A percentile compares a stretch with the other conserved stretches of the same genome.
Conservation (phyloP, 495 filamentous ascomycete species). For the Neurospora pannonica region DNA sequence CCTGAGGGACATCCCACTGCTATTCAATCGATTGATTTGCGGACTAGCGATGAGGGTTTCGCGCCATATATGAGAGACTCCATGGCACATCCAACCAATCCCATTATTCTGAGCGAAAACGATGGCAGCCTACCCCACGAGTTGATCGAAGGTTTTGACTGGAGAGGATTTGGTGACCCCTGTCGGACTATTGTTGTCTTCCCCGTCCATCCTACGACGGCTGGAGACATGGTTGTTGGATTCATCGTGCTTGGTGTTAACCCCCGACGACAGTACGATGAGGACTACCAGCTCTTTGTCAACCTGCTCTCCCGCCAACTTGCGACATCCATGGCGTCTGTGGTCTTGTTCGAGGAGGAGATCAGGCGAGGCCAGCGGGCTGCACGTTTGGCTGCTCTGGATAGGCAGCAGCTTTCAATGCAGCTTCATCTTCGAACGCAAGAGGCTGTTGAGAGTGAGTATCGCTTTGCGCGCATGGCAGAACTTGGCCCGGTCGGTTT, state of each 20-base stretch:
- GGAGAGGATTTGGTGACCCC: constrained; percentile 54
- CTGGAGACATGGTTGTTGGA: constrained; percentile 50
- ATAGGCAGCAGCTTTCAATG: constrained; percentile 57
- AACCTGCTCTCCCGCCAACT: constrained; percentile 60
- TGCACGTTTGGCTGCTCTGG: constrained; percentile 53
- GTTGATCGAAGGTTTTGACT: constrained; percentile 52
- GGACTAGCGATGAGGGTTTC: constrained; percentile 51
- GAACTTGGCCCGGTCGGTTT: constrained; percentile 64
- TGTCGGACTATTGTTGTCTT: constrained; percentile 59
- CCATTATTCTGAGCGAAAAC: constrained; percentile 48
- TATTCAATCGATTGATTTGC: constrained; percentile 46
- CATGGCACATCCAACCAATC: constrained; percentile 45
- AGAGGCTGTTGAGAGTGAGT: constrained; percentile 59
- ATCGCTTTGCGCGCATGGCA: constrained; percentile 65
- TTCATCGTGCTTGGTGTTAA: constrained; percentile 64
- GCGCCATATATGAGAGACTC: constrained; percentile 57
- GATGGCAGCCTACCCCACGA: constrained; percentile 47
- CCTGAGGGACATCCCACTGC: constrained; percentile 48
- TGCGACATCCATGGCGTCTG: constrained; percentile 60
- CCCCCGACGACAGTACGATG: constrained; percentile 57
- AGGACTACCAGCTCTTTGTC: constrained; percentile 60
- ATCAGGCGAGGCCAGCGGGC: constrained; percentile 57
- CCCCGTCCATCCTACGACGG: constrained; percentile 59
- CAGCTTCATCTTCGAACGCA: constrained; percentile 57
- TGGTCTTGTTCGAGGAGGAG: constrained; percentile 65